Conservation (phyloP, 306 rosid species). For the Vachellia pachyceras region DNA sequence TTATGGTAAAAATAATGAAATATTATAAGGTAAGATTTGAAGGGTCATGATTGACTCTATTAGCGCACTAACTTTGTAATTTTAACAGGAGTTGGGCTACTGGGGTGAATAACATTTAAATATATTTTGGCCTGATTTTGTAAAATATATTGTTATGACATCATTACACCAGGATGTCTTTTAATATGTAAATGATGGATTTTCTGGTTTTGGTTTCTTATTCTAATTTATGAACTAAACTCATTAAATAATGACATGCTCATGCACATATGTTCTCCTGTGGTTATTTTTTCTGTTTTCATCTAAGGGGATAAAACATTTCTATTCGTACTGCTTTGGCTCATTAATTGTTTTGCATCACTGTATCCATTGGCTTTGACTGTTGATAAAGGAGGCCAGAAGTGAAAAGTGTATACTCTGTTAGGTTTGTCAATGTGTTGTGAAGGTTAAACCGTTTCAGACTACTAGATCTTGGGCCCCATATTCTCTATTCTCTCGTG, state of each 20-base stretch:
- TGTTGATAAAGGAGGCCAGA: background rate
- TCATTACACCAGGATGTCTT: background rate
- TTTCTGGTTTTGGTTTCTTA: background rate
- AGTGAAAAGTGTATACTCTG: background rate
- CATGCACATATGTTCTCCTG: background rate
- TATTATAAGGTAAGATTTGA: background rate
- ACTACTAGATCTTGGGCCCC: background rate
- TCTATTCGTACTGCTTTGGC: background rate
- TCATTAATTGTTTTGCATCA: background rate
- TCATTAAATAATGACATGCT: background rate
- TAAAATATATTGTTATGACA: background rate
- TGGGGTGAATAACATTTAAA: background rate
- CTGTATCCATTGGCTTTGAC: constrained; percentile 3
- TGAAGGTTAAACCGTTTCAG: background rate
- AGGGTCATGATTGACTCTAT: background rate
- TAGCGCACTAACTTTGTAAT: background rate
- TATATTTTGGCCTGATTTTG: background rate
- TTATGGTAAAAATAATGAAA: background rate
- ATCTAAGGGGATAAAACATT: background rate
- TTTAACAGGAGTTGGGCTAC: background rate
- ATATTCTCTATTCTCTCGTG: background rate
- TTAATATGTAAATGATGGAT: background rate
- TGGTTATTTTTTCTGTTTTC: background rate
- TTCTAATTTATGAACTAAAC: background rate
- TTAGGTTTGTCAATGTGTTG: background rate